Conservation (phyloP, 2,329 filamentous ascomycete species). For the Aspergillus proliferans region DNA sequence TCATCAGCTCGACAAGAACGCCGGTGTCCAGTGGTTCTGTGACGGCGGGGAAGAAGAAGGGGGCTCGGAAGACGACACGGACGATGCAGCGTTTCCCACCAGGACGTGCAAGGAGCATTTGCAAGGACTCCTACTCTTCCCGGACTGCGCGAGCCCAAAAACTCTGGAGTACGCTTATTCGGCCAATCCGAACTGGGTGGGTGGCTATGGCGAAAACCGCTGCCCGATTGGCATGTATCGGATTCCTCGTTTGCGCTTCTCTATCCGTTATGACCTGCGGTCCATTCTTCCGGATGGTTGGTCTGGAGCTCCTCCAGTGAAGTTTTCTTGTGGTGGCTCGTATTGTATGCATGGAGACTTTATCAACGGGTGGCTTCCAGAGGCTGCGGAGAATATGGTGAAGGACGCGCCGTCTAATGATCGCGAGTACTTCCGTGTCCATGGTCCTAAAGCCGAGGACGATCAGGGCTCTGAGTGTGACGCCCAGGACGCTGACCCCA, state of each 20-base stretch:
- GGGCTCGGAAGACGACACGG: neutral
- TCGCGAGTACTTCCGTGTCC: conserved; percentile 4
- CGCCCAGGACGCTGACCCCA: conserved; percentile 8
- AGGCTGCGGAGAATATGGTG: conserved; percentile 11
- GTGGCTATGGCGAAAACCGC: conserved; percentile 4
- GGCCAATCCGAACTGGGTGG: conserved; percentile 1
- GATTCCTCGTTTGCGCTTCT: conserved; percentile 11
- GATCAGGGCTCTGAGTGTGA: conserved; percentile 3
- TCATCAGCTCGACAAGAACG: conserved; percentile 3
- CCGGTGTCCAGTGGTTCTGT: conserved; percentile 12
- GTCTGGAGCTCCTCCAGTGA: conserved; percentile 7
- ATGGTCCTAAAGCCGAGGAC: conserved; percentile 3
- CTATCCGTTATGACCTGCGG: conserved; percentile 11
- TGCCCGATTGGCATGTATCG: conserved; percentile 11
- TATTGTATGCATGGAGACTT: conserved; percentile 7
- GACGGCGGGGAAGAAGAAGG: conserved; percentile 1
- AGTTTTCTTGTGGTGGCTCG: conserved; percentile 3
- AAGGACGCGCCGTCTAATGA: conserved; percentile 2
- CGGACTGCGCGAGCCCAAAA: conserved; percentile 8
- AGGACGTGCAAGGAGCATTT: conserved; percentile 10
- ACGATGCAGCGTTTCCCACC: conserved; percentile 8
- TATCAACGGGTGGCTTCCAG: conserved; percentile 6
- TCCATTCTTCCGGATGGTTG: conserved; percentile 9
- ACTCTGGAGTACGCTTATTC: conserved; percentile 9
- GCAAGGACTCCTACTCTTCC: conserved; percentile 11